phyloP scores from a whole-genome alignment of 192 early-diverging fungal genomes.

The Backusella parvicylindrica region DNA sequence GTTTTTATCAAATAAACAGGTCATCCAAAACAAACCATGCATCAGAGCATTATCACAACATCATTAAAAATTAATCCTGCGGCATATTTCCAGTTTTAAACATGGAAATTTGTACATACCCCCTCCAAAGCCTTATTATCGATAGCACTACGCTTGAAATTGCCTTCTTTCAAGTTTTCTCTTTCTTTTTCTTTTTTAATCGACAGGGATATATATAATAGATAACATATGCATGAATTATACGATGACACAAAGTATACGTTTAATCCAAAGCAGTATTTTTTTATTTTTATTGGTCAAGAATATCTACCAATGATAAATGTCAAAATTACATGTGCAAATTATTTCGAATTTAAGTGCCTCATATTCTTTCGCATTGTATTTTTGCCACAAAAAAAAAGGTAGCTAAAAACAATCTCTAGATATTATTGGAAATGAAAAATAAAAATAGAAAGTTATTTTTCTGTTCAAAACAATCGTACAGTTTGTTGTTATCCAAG shows the following conservation, averaged over 20 bases:
- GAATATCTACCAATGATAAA: background rate
- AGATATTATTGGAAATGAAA: conserved; percentile 1
- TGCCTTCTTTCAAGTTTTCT: too few species aligned
- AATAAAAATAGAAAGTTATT: background rate
- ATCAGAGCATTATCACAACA: background rate
- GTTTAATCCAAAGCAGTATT: background rate
- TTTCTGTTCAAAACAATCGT: background rate
- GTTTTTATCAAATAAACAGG: background rate
- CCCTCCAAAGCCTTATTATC: background rate
- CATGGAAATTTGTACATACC: background rate
- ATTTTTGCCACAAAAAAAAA: background rate
- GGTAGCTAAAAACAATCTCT: background rate
- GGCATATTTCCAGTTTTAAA: background rate
- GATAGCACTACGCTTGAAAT: background rate
- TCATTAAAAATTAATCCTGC: background rate
- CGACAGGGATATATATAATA: background rate
- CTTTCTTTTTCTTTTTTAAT: background rate
- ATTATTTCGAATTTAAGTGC: background rate
- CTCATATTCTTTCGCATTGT: background rate
- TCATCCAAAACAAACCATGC: background rate
- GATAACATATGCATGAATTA: background rate
- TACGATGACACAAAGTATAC: background rate
- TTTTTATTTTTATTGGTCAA: background rate
- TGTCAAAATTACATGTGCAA: background rate
- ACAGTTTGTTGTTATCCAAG: background rate